A percentile compares a stretch with the other conserved stretches of the same genome.
Evolutionary conservation across 148 eudicot genomes (phyloP).

Genomic region (Salicornia ramosissima): DNA sequence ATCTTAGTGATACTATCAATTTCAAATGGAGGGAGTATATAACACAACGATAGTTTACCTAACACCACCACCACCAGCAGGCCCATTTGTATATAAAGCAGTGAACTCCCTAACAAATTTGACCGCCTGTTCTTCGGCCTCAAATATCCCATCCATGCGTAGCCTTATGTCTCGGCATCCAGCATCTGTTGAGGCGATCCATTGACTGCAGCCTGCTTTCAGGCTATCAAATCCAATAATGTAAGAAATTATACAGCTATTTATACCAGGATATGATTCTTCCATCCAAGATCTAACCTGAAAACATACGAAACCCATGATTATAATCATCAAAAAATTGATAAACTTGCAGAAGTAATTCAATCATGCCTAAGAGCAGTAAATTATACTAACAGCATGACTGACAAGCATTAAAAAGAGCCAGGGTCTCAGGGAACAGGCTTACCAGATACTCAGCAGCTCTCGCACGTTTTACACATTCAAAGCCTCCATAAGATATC

Average conservation of each 20-base stretch:
- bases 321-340: background rate
- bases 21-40: background rate
- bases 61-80: constrained; percentile 97
- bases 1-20: background rate
- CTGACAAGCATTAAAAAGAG: background rate
- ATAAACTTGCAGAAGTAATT: background rate
- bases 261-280: constrained; percentile 64
- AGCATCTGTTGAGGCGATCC: constrained; percentile 21
- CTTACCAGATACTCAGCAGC: constrained; percentile 91
- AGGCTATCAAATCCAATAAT: constrained; percentile 94
- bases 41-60: constrained; percentile 35
- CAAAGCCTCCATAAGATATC: constrained; percentile 91
- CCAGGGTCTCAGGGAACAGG: background rate
- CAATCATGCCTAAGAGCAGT: background rate
- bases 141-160: constrained; percentile 91
- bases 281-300: constrained; percentile 97
- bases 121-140: constrained; percentile 61
- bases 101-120: constrained; percentile 67
- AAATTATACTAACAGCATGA: background rate
- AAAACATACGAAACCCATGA: background rate
- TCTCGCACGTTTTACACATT: constrained; percentile 73
- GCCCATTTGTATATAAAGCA: constrained; percentile 95
- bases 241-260: constrained; percentile 56
- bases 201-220: constrained; percentile 38
- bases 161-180: constrained; percentile 64